Evolutionary conservation across 345 rosid species (phyloP).

Genomic region (Pistacia integerrima): DNA sequence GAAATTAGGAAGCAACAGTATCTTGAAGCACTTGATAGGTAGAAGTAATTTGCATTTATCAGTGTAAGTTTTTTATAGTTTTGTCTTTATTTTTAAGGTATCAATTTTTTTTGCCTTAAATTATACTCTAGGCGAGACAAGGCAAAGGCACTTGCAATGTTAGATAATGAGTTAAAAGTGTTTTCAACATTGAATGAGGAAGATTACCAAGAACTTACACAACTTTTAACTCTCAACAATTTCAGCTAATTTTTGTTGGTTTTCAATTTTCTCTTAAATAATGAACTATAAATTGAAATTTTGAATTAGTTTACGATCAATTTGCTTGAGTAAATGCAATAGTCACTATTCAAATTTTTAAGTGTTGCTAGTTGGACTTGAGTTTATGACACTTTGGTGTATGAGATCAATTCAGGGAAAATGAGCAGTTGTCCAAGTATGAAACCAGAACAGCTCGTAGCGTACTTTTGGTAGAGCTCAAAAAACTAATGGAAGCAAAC

Average conservation of each 20-base stretch:
- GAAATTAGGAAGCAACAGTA: constrained; percentile 91
- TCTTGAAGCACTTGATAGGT: constrained; percentile 90
- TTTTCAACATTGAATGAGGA: constrained; percentile 75
- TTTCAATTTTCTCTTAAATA: no score
- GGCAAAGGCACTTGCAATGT: neutral
- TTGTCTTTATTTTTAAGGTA: neutral
- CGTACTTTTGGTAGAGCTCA: constrained; percentile 68
- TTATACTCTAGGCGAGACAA: constrained; percentile 48
- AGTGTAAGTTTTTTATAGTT: neutral
- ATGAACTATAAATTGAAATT: no score
- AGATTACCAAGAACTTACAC: constrained; percentile 71
- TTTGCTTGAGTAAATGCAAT: neutral
- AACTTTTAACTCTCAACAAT: constrained; percentile 50
- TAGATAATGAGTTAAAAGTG: constrained; percentile 66
- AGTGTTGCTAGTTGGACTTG: neutral
- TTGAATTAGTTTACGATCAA: no score
- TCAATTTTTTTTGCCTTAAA: neutral
- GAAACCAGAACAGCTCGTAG: constrained; percentile 69
- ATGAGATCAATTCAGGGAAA: constrained; percentile 46
- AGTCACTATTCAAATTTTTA: neutral
- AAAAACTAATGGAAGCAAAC: constrained; percentile 75
- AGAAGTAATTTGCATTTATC: constrained; percentile 8
- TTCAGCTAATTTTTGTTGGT: constrained; percentile 44
- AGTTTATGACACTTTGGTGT: constrained; percentile 8
- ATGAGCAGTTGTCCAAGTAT: constrained; percentile 71